Conservation (phyloP, 2,329 filamentous ascomycete species). For the Nemania sp. region DNA sequence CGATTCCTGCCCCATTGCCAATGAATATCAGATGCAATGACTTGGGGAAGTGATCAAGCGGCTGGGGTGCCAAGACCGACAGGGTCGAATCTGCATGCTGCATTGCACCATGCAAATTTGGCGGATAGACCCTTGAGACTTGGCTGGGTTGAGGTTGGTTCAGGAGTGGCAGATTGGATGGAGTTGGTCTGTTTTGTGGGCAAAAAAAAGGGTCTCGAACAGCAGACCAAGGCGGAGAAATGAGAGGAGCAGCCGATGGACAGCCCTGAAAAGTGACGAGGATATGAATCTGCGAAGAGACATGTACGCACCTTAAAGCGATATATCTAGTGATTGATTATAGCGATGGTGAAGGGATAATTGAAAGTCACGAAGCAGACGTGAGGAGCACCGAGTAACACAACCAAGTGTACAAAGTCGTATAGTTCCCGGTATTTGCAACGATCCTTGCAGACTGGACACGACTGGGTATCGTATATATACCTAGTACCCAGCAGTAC, state of each 20-base stretch:
- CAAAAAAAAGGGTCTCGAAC: conserved; percentile 23
- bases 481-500: too few species aligned
- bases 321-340: background rate
- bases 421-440: background rate
- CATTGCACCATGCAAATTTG: conserved; percentile 13
- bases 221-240: conserved; percentile 1
- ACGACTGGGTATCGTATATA: background rate
- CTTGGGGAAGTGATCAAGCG: conserved; percentile 39
- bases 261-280: background rate
- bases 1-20: conserved; percentile 20
- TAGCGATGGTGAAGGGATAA: background rate
- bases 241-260: background rate
- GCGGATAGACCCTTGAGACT: conserved; percentile 13
- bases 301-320: background rate
- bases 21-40: conserved; percentile 28
- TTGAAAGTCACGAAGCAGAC: background rate
- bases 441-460: background rate
- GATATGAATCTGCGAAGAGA: conserved; percentile 15
- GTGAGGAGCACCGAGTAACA: background rate
- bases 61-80: conserved; percentile 42
- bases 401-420: background rate
- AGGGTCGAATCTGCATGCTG: conserved; percentile 27
- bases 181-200: conserved; percentile 18
- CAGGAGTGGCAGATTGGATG: conserved; percentile 37
- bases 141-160: conserved; percentile 15